A percentile compares a stretch with the other conserved stretches of the same genome.
Conservation (phyloP, 345 rosid genomes). For the Pugionium dolabratum region DNA sequence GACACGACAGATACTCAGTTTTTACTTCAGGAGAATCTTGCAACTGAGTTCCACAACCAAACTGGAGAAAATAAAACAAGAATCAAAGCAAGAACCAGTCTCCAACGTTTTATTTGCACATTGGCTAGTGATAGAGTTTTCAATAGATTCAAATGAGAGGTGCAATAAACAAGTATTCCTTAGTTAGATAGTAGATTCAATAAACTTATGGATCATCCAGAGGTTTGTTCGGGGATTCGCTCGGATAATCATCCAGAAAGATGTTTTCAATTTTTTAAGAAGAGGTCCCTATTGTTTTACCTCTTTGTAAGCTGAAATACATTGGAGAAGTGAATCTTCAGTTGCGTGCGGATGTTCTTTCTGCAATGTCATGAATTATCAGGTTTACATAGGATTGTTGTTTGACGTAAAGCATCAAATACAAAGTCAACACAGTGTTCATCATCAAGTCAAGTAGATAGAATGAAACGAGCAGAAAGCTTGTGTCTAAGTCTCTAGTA, state of each 20-base stretch:
- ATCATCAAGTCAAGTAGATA: not conserved
- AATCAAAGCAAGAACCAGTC: constrained; percentile 10
- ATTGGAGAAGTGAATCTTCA: constrained; percentile 54
- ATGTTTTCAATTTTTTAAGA: not conserved
- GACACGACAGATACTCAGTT: constrained; percentile 60
- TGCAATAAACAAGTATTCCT: no score
- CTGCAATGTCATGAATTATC: constrained; percentile 35
- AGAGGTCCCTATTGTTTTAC: constrained; percentile 37
- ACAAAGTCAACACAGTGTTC: not conserved
- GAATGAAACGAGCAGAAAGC: constrained; percentile 15
- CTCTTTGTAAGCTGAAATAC: constrained; percentile 79
- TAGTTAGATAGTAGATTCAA: not conserved
- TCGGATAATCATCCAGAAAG: not conserved
- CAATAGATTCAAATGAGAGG: no score
- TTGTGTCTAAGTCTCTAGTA: not conserved
- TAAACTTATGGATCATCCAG: not conserved
- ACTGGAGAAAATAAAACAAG: constrained; percentile 44
- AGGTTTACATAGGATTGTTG: not conserved
- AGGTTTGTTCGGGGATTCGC: not conserved
- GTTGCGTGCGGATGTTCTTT: constrained; percentile 41
- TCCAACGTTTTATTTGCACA: not conserved
- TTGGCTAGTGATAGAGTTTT: no score
- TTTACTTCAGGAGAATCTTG: constrained; percentile 59
- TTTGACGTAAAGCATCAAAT: not conserved
- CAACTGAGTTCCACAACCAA: constrained; percentile 44